phyloP scores from a whole-genome alignment of 371 early-diverging fungal genomes.

The Sporodiniella umbellata region DNA sequence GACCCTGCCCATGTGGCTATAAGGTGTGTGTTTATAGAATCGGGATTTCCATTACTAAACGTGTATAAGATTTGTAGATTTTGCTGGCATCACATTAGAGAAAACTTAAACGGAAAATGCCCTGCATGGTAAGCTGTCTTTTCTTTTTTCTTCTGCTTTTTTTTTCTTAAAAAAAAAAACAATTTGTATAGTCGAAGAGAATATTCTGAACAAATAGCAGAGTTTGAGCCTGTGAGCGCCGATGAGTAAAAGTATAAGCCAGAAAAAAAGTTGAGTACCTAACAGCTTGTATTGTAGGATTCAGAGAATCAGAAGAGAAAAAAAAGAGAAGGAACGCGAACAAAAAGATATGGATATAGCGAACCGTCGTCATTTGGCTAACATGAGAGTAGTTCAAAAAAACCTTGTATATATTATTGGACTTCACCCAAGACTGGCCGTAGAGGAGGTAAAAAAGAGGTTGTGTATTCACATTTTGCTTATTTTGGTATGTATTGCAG shows the following conservation, averaged over 20 bases:
- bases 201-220: slow-evolving; percentile 84
- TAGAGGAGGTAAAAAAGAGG: slow-evolving; percentile 68
- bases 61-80: slow-evolving; percentile 19
- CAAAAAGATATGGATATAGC: slow-evolving; percentile 87
- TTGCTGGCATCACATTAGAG: slow-evolving; percentile 42
- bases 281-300: slow-evolving; percentile 29
- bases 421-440: slow-evolving; percentile 76
- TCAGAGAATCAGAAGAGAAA: slow-evolving; percentile 67
- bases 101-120: slow-evolving; percentile 78
- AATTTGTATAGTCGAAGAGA: slow-evolving; percentile 56
- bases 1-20: slow-evolving; percentile 96
- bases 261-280: neutral
- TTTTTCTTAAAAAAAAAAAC: neutral
- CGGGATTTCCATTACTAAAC: neutral
- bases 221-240: slow-evolving; percentile 84
- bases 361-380: slow-evolving; percentile 83
- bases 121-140: slow-evolving; percentile 67
- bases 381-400: slow-evolving; percentile 92
- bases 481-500: neutral
- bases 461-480: neutral
- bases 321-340: slow-evolving; percentile 84
- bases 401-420: slow-evolving; percentile 95
- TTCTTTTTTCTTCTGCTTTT: neutral
- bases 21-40: slow-evolving; percentile 60
- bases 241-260: slow-evolving; percentile 51